Conservation (phyloP, 2,329 filamentous ascomycete species). For the Didymella lethalis region DNA sequence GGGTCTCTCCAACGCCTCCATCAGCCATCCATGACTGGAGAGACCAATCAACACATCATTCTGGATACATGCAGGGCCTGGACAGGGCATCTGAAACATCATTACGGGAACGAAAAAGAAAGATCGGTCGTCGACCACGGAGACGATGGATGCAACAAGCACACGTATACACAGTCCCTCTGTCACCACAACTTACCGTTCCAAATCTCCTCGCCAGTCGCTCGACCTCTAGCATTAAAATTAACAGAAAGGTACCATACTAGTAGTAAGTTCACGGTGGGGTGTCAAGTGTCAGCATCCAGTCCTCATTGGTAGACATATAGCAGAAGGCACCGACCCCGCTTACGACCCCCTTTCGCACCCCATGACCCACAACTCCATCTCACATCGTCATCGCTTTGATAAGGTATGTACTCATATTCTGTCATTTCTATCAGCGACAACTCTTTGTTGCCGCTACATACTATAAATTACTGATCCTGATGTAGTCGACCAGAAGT, state of each 20-base stretch:
- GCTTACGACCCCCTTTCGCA: constrained; percentile 17
- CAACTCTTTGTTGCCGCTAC: constrained; percentile 18
- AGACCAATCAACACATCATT: constrained; percentile 33
- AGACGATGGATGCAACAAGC: background rate
- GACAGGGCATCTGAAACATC: constrained; percentile 33
- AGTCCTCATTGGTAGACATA: constrained; percentile 27
- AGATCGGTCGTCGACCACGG: constrained; percentile 5
- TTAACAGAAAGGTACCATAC: background rate
- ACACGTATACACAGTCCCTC: constrained; percentile 18
- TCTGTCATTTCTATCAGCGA: constrained; percentile 3
- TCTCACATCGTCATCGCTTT: constrained; percentile 22
- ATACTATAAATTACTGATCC: constrained; percentile 45
- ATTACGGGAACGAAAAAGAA: constrained; percentile 32
- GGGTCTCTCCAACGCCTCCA: constrained; percentile 32
- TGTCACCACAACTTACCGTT: constrained; percentile 15
- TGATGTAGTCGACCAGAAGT: constrained; percentile 18
- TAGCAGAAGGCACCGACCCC: constrained; percentile 24
- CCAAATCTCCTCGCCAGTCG: background rate
- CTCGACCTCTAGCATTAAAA: background rate
- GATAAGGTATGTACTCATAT: constrained; percentile 21
- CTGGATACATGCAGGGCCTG: constrained; percentile 25
- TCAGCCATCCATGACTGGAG: constrained; percentile 24
- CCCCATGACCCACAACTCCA: constrained; percentile 22
- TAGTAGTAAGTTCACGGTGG: constrained; percentile 3
- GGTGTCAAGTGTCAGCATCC: constrained; percentile 14